Evolutionary conservation across 208 protist species (phyloP).

Genomic region (Acanthamoeba lenticulata): DNA sequence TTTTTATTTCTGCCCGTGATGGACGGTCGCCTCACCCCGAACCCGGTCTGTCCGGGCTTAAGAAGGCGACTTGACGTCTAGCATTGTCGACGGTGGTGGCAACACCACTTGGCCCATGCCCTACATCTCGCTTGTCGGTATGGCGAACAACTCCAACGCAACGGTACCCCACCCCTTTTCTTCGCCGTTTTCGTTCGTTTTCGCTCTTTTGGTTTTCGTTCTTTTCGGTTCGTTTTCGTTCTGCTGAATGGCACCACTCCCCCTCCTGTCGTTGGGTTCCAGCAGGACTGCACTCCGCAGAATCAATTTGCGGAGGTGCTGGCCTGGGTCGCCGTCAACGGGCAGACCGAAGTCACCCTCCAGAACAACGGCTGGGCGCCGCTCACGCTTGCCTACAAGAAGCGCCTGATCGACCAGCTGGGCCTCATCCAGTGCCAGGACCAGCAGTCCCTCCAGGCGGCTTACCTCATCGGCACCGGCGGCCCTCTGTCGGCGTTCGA

Average conservation of each 20-base stretch:
- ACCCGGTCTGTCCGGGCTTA: not conserved
- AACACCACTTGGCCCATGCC: slow-evolving; percentile 16
- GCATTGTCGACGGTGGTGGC: slow-evolving; percentile 5
- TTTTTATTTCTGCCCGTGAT: not conserved
- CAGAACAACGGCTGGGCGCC: slow-evolving; percentile 14
- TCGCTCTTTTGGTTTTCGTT: not conserved
- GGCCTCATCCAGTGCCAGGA: not conserved
- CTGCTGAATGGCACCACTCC: not conserved
- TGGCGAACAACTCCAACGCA: not conserved
- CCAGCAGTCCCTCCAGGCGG: not conserved
- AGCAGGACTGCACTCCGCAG: slow-evolving; percentile 31
- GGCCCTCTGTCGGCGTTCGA: not conserved
- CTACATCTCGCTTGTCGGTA: slow-evolving; percentile 26
- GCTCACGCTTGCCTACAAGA: slow-evolving; percentile 35
- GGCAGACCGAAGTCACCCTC: not conserved
- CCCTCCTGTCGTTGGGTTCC: not conserved
- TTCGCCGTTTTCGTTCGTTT: not conserved
- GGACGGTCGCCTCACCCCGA: not conserved
- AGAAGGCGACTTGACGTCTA: not conserved
- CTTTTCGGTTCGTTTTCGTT: not conserved
- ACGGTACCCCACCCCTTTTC: not conserved
- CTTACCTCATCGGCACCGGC: not conserved
- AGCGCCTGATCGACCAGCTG: slow-evolving; percentile 39
- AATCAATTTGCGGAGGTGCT: not conserved
- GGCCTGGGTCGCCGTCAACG: not conserved